Conservation (phyloP, 78 protist species). For the Speleostelium caveatum region DNA sequence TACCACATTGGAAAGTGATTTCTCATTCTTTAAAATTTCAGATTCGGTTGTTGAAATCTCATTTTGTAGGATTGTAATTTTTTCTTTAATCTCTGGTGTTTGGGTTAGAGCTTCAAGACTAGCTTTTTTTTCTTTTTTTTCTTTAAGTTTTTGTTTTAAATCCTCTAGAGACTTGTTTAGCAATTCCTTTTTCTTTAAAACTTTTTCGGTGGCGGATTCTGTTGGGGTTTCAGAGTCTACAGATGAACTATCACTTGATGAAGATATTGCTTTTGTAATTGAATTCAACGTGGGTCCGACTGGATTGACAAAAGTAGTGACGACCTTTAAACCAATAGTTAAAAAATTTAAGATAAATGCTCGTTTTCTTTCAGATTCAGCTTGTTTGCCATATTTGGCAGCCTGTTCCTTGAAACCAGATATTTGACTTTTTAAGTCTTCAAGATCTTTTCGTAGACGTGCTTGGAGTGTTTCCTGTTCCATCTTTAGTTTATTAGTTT, state of each 20-base stretch:
- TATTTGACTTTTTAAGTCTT: slow-evolving; percentile 6
- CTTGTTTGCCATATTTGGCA: slow-evolving; percentile 15
- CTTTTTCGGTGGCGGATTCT: not conserved
- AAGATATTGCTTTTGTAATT: too few species aligned
- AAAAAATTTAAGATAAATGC: not conserved
- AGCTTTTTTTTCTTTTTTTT: not conserved
- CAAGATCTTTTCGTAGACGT: not conserved
- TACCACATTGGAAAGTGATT: not conserved
- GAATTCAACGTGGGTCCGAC: not conserved
- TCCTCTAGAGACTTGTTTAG: not conserved
- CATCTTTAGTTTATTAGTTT: not conserved
- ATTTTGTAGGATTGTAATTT: not conserved
- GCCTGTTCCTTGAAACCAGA: slow-evolving; percentile 3
- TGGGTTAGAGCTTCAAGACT: not conserved
- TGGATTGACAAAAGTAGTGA: not conserved
- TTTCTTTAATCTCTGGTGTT: not conserved
- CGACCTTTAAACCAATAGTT: not conserved
- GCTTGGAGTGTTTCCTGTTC: not conserved
- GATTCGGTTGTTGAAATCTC: not conserved
- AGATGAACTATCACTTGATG: not conserved
- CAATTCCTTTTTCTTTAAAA: not conserved
- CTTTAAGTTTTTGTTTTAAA: not conserved
- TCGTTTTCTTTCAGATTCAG: not conserved
- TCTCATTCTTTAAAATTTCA: not conserved
- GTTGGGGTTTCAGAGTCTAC: not conserved